Evolutionary conservation across 2,329 filamentous ascomycete genomes (phyloP).

Genomic region (Monosporascus sp.): DNA sequence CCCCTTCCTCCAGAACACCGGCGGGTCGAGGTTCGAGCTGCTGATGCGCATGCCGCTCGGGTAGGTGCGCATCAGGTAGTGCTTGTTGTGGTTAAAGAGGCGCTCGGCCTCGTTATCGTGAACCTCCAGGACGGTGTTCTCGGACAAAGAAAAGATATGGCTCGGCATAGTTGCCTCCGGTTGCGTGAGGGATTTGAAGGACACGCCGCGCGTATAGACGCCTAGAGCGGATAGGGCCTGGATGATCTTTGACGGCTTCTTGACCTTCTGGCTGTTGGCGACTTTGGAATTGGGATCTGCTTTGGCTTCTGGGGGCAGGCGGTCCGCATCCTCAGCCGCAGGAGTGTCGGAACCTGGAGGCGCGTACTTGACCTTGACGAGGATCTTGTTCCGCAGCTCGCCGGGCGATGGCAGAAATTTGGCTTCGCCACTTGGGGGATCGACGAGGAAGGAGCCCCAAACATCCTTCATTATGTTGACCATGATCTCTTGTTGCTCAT

Average conservation of each 20-base stretch:
- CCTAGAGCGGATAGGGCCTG: slow-evolving; percentile 70
- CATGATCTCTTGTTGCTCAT: slow-evolving; percentile 83
- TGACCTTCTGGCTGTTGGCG: slow-evolving; percentile 33
- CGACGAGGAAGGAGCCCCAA: slow-evolving; percentile 70
- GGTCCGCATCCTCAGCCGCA: slow-evolving; percentile 20
- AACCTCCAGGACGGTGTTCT: slow-evolving; percentile 58
- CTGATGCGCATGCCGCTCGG: slow-evolving; percentile 76
- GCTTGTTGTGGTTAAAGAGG: slow-evolving; percentile 76
- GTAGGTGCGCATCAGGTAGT: slow-evolving; percentile 82
- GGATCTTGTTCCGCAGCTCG: slow-evolving; percentile 69
- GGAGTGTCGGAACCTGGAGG: slow-evolving; percentile 32
- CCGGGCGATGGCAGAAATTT: slow-evolving; percentile 60
- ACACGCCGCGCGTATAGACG: slow-evolving; percentile 76
- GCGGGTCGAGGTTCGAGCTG: slow-evolving; percentile 83
- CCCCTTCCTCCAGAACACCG: slow-evolving; percentile 79
- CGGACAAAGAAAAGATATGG: slow-evolving; percentile 64
- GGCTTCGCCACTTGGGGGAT: slow-evolving; percentile 42
- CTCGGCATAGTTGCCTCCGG: slow-evolving; percentile 62
- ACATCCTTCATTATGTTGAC: slow-evolving; percentile 84
- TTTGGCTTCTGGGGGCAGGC: slow-evolving; percentile 26
- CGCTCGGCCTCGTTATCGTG: slow-evolving; percentile 42
- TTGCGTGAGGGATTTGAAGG: slow-evolving; percentile 73
- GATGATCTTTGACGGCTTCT: slow-evolving; percentile 61
- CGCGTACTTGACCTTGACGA: slow-evolving; percentile 75
- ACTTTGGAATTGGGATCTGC: slow-evolving; percentile 29